Percentiles rank a stretch among this genome's conserved stretches.
Conservation (phyloP, 2,329 filamentous ascomycete species). For the Colletotrichum shisoi region DNA sequence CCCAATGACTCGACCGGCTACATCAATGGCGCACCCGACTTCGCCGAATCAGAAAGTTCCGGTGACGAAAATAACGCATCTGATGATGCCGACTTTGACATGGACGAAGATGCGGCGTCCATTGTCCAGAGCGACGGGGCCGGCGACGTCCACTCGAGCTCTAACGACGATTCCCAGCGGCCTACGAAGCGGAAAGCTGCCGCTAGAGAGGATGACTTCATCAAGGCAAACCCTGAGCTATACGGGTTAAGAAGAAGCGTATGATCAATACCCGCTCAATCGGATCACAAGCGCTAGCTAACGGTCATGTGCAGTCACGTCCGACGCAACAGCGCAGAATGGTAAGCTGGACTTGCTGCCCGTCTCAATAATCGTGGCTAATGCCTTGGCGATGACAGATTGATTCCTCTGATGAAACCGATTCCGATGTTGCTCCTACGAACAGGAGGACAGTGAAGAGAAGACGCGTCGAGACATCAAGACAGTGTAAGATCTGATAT, state of each 20-base stretch:
- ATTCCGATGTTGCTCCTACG: constrained; percentile 71
- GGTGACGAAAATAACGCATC: constrained; percentile 63
- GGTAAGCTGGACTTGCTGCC: constrained; percentile 51
- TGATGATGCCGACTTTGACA: constrained; percentile 79
- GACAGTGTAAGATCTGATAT: constrained; percentile 61
- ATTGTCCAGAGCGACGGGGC: constrained; percentile 56
- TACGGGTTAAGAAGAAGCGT: constrained; percentile 95
- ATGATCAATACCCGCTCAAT: constrained; percentile 51
- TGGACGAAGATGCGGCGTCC: constrained; percentile 60
- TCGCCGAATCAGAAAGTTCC: constrained; percentile 58
- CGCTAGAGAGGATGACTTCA: constrained; percentile 79
- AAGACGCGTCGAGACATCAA: constrained; percentile 71
- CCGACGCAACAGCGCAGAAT: constrained; percentile 66
- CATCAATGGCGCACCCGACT: constrained; percentile 51
- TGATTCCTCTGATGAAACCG: constrained; percentile 67
- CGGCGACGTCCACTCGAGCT: constrained; percentile 69
- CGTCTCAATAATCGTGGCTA: constrained; percentile 37
- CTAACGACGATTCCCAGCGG: constrained; percentile 73
- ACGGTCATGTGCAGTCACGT: constrained; percentile 55
- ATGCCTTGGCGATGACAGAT: constrained; percentile 49
- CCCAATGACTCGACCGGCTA: constrained; percentile 54
- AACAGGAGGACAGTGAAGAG: constrained; percentile 70
- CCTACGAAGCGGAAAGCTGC: constrained; percentile 76
- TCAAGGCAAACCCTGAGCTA: constrained; percentile 89
- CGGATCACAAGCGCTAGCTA: constrained; percentile 27